phyloP scores from a whole-genome alignment of 2,329 filamentous ascomycete species.

The Phialocephala subalpina region DNA sequence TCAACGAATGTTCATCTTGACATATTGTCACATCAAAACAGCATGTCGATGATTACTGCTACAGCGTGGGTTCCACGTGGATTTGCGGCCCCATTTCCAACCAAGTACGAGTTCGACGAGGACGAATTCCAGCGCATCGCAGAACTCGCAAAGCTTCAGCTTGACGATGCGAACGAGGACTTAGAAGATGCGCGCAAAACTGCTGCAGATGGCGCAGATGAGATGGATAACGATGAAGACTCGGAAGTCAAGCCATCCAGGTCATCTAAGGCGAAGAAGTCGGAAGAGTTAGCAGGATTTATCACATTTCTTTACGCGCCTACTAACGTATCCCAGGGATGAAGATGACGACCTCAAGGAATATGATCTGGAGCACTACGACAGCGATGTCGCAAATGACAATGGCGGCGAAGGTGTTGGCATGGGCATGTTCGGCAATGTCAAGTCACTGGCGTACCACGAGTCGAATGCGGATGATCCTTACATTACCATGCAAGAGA shows the following conservation, averaged over 20 bases:
- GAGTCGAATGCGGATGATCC: slow-evolving; percentile 94
- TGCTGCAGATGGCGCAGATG: slow-evolving; percentile 41
- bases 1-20: neutral
- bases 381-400: slow-evolving; percentile 77
- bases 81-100: slow-evolving; percentile 64
- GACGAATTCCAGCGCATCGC: slow-evolving; percentile 66
- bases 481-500: slow-evolving; percentile 87
- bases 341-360: slow-evolving; percentile 89
- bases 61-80: slow-evolving; percentile 66
- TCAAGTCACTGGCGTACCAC: slow-evolving; percentile 93
- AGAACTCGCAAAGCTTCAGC: slow-evolving; percentile 65
- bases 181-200: slow-evolving; percentile 64
- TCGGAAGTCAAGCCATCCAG: slow-evolving; percentile 41
- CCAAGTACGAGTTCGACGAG: slow-evolving; percentile 65
- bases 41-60: slow-evolving; percentile 62
- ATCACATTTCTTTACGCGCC: neutral
- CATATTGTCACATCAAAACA: slow-evolving; percentile 9
- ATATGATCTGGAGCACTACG: slow-evolving; percentile 96
- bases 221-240: slow-evolving; percentile 49
- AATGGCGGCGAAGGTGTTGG: slow-evolving; percentile 69
- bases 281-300: slow-evolving; percentile 49
- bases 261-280: slow-evolving; percentile 43
- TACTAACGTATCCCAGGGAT: slow-evolving; percentile 46
- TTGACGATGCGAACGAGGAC: slow-evolving; percentile 91
- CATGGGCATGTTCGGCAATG: slow-evolving; percentile 93